Evolutionary conservation across 768 basidiomycete species (phyloP).

Genomic region (Brasilioporus rufonigricans): DNA sequence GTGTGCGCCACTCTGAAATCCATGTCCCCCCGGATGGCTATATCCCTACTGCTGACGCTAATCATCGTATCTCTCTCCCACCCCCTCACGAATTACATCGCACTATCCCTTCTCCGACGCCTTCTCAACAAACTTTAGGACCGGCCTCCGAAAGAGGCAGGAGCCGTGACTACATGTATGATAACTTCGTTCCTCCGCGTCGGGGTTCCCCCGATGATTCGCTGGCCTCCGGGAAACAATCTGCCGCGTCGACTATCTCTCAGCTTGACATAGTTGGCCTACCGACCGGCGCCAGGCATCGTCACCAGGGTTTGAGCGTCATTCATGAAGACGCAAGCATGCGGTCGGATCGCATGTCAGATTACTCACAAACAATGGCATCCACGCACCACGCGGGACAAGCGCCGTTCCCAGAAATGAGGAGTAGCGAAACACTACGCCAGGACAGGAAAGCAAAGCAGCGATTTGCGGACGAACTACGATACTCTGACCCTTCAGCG

Average conservation of each 20-base stretch:
- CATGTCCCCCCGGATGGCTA: constrained; percentile 46
- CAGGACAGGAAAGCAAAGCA: constrained; percentile 26
- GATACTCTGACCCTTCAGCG: constrained; percentile 33
- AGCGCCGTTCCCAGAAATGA: constrained; percentile 10
- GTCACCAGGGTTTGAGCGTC: constrained; percentile 25
- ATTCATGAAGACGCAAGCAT: constrained; percentile 33
- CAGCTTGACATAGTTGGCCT: constrained; percentile 33
- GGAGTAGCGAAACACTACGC: constrained; percentile 16
- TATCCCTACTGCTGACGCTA: constrained; percentile 43
- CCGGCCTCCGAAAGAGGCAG: constrained; percentile 19
- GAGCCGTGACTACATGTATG: constrained; percentile 25
- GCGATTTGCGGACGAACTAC: constrained; percentile 33
- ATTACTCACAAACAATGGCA: constrained; percentile 21
- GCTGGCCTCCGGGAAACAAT: constrained; percentile 28
- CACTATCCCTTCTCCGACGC: constrained; percentile 26
- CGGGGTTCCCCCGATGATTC: constrained; percentile 31
- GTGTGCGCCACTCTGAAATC: constrained; percentile 17
- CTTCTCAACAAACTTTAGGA: constrained; percentile 24
- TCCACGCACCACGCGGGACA: constrained; percentile 21
- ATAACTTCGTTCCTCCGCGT: constrained; percentile 15
- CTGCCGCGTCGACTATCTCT: constrained; percentile 30
- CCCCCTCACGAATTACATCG: constrained; percentile 48
- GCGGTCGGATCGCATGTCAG: constrained; percentile 25
- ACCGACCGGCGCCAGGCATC: constrained; percentile 17
- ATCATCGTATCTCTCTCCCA: constrained; percentile 43